Base-by-base conservation (phyloP, 2,329 filamentous ascomycete species). In the Sarocladium kiliense region DNA sequence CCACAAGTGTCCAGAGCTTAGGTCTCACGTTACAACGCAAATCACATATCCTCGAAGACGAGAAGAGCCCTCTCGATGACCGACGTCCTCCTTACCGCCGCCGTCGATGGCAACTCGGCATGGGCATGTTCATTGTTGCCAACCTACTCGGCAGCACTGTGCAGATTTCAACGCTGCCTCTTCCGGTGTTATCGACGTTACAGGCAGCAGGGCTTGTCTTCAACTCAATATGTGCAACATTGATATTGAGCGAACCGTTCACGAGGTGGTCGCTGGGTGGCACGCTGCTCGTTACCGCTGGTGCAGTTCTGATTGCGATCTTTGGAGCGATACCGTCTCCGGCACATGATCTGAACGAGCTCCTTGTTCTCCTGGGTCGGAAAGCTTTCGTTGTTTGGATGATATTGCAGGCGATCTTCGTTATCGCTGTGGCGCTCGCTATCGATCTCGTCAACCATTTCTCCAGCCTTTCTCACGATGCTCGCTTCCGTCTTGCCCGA, bases 141-240 rank as follows among this genome's bases (percentile, higher is more conserved):
- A 99, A 99, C 69, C 80, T 99, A 55, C 80, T 97, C 55, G 94
- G 94, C 57, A 97, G 92, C 74, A 93, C 91, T 36, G 94, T 99
- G 57, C 94, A 99, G 73, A 97, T 99, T 68, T 97, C 94, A 27
- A 97, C 93, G 1, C 79, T 99, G 44, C 94, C 94, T 16, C 78
- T 99, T 21, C 94, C 94, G 19, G 91, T 99, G 5, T 82, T 99
- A 32, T 97, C 93, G 56, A 97, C 94, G 1, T 77, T 99, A 36
- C 94, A 99, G 74, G 93, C 93, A 18, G 96, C 93, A 3, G 94
- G 94, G 44, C 80, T 99, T 55, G 94, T 99, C 59, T 99, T 99
- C 79, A 99, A 99, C 77, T 96, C 93, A 56, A 91, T 97, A 71
- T 96, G 95, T 78, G 94, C 94, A 58, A 95, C 91, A 44, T 75